Evolutionary conservation across 495 filamentous ascomycete species (phyloP), one percentile per base, ranked within the genome.

Genomic region (Talaromyces stipitatus): DNA sequence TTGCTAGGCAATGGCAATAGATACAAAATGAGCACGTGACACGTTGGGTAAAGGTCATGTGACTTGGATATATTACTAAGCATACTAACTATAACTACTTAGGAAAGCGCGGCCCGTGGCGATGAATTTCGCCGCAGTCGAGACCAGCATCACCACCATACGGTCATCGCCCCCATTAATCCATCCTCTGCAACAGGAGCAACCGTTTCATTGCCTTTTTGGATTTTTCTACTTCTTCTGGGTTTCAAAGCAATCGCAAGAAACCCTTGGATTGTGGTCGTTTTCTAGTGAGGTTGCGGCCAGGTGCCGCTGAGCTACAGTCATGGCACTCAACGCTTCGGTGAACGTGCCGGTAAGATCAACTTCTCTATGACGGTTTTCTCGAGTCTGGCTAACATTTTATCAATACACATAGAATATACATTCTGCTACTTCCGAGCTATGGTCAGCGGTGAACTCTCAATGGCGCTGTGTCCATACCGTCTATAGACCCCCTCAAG

Each of bases 301-400:
- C 72, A 47, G 65, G 73, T 50, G 73, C 74, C 72, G 73, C 69
- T 66, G 26, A 66, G 61, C 63, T 62, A 71, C 68, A 69, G 69
- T 58, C 65, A 81, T 81, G 78, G 76, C 73, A 62, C 78, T 78
- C 60, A 75, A 77, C 69, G 62, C 64, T 56, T 65, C 74, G 50
- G 65, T 72, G 46, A 65, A 66, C 48, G 67, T 71, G 66, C 66
- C 72, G 56, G 75, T 76, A 67, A 61, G 73, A 38, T 62, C 23
- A 10, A 41, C 7, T 29, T 18, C 1, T 16, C 5, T 38, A 27
- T 12, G 4, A 27, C 22, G 10, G 18, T 20, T 23, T 20, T 5
- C 0, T 14, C 38, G 11, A 9, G 14, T 8, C 4, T 43, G 24
- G 2, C 46, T 32, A 18, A 33, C 27, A 29, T 18, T 36, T n/a